Evolutionary conservation across 2,329 filamentous ascomycete species (phyloP), one percentile per base, ranked within the genome.

Genomic region (Trichoderma harzianum): DNA sequence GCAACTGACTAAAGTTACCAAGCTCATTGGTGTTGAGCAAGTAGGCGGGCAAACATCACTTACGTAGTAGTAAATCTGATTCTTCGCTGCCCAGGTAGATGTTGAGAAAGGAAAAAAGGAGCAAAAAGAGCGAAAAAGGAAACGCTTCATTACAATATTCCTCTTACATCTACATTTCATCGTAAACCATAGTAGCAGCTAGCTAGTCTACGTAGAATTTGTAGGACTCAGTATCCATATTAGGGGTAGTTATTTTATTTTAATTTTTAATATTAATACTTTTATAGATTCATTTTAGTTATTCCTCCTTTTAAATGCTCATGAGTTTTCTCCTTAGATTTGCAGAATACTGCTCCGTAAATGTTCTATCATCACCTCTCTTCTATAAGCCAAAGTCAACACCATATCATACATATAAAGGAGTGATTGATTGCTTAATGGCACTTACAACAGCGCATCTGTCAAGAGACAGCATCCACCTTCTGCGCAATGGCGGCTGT

Each of bases 1-100:
- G 87, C 89, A 24, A 88, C 82, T 67, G 88, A 90, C 78, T 88
- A 78, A 77, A 61, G 16, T 8, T 10, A n/a, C 57, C 36, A 3
- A n/a, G 43, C 28, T 57, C 28, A 30, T 18, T 53, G 57, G 21
- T 11, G 3, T 51, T 70, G 64, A 58, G 64, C 51, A 55, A 67
- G 51, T 55, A 66, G 47, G 53, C 28, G 30, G 26, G 63, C 32
- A 28, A 55, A 24, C 39, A 16, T 64, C 11, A 51, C 18, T 24
- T 53, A 53, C 47, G 47, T 53, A 53, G 30, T 67, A 67, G 51
- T 58, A 51, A 53, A 24, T 51, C 12, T 6, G 30, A 43, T 26
- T 57, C 32, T 58, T 58, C 51, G 8, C 55, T 28, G 18, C 60
- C 47, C 47, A 53, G 47, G n/a, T 55, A 24, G 28, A 24, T 30